These are phyloP conservation scores for Kandelia obovata DNA, from an alignment of 345 rosid species.

Conservation along the genomic window DNA sequence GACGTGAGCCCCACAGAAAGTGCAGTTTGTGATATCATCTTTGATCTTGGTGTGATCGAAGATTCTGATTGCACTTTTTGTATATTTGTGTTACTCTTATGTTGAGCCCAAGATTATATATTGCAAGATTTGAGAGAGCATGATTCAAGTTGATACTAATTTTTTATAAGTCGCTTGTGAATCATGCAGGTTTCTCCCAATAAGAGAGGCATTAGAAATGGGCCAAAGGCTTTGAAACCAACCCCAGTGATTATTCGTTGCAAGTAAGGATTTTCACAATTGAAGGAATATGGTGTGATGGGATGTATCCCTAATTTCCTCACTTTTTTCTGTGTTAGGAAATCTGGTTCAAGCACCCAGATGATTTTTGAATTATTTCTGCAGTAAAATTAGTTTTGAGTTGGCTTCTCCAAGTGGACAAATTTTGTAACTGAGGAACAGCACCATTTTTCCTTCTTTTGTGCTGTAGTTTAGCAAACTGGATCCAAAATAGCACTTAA, in stretches of 20 bases:
- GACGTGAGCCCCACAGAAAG: no score
- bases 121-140: slow-evolving; percentile 1
- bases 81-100: no score
- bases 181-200: slow-evolving; percentile 55
- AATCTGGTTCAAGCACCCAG: background rate
- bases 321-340: no score
- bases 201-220: slow-evolving; percentile 83
- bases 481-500: background rate
- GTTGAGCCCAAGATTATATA: background rate
- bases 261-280: slow-evolving; percentile 42
- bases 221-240: slow-evolving; percentile 92
- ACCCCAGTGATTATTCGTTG: slow-evolving; percentile 80
- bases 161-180: background rate
- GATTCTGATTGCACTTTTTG: no score
- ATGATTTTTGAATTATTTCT: background rate
- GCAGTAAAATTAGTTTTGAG: background rate
- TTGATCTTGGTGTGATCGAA: no score
- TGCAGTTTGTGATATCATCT: no score
- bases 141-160: background rate
- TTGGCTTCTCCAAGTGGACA: no score
- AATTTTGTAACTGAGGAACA: no score
- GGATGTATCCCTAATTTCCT: background rate
- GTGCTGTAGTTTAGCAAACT: no score
- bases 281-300: background rate
- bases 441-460: no score